Conservation (phyloP, 192 early-diverging fungal genomes). For the Backusella luteola region DNA sequence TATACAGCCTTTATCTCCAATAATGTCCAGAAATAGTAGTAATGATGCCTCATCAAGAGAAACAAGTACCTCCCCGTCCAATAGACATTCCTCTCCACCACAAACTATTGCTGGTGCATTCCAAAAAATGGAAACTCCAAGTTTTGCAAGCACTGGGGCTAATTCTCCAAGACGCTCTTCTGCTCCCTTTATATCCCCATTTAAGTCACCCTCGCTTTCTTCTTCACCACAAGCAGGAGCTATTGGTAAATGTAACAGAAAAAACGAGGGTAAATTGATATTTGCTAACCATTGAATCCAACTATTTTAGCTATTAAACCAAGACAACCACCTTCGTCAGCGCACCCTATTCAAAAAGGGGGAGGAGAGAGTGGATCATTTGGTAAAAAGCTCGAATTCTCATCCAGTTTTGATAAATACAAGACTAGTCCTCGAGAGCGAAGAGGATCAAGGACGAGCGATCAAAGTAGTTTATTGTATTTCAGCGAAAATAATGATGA, state of each 20-base stretch:
- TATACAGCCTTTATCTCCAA: not conserved
- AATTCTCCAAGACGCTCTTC: conserved; percentile 5
- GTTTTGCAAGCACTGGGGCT: not conserved
- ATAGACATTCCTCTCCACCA: not conserved
- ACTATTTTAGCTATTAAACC: not conserved
- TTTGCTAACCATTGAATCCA: not conserved
- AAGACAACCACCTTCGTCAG: not conserved
- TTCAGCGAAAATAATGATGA: conserved; percentile 23
- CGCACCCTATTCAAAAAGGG: not conserved
- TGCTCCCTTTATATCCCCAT: conserved; percentile 26
- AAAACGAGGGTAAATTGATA: not conserved
- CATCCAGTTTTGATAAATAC: conserved; percentile 27
- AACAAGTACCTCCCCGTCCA: not conserved
- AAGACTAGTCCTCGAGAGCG: conserved; percentile 15
- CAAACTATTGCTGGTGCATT: not conserved
- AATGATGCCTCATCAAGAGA: not conserved
- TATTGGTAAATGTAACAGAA: conserved; percentile 8
- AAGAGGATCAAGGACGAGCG: conserved; percentile 21
- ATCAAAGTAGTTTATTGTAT: conserved; percentile 20
- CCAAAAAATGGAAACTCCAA: not conserved
- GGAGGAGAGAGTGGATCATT: conserved; percentile 6
- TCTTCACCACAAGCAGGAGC: conserved; percentile 28
- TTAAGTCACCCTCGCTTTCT: conserved; percentile 38
- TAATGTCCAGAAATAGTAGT: not conserved
- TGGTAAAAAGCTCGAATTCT: conserved; percentile 11